Conservation (phyloP, 2,329 filamentous ascomycete species). For the Clathrospora elynae region DNA sequence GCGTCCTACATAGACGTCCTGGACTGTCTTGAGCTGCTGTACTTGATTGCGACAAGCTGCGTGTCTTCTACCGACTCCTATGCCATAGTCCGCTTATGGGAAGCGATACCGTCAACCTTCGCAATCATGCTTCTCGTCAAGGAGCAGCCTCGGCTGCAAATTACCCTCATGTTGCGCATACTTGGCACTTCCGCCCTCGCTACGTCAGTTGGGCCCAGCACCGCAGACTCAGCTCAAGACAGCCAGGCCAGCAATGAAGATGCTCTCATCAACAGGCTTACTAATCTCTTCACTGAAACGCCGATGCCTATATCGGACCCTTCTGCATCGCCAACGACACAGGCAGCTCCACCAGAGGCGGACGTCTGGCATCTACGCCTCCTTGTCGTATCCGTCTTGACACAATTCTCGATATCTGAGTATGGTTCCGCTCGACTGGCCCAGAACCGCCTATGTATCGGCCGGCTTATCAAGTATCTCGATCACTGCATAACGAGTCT, state of each 20-base stretch:
- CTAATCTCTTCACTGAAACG: conserved; percentile 64
- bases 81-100: conserved; percentile 65
- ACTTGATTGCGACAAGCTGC: conserved; percentile 66
- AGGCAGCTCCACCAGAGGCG: conserved; percentile 23
- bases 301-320: conserved; percentile 47
- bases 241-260: conserved; percentile 48
- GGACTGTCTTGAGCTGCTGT: conserved; percentile 69
- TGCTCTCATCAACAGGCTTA: conserved; percentile 66
- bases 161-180: conserved; percentile 67
- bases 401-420: conserved; percentile 63
- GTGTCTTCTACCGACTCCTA: conserved; percentile 48
- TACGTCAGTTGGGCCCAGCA: conserved; percentile 69
- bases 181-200: conserved; percentile 69
- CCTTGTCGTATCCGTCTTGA: conserved; percentile 53
- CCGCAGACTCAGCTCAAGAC: conserved; percentile 51
- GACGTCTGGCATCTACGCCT: conserved; percentile 55
- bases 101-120: conserved; percentile 67
- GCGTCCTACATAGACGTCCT: conserved; percentile 67
- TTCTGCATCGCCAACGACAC: not conserved
- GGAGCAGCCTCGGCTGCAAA: conserved; percentile 67
- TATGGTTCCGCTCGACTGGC: conserved; percentile 71
- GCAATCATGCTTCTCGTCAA: conserved; percentile 70
- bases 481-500: conserved; percentile 71
- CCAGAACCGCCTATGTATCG: conserved; percentile 70
- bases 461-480: conserved; percentile 74